A percentile compares a stretch with the other conserved stretches of the same genome.
Evolutionary conservation across 176 grass and related monocot genomes (phyloP).

Genomic region (Thinopyrum elongatum): DNA sequence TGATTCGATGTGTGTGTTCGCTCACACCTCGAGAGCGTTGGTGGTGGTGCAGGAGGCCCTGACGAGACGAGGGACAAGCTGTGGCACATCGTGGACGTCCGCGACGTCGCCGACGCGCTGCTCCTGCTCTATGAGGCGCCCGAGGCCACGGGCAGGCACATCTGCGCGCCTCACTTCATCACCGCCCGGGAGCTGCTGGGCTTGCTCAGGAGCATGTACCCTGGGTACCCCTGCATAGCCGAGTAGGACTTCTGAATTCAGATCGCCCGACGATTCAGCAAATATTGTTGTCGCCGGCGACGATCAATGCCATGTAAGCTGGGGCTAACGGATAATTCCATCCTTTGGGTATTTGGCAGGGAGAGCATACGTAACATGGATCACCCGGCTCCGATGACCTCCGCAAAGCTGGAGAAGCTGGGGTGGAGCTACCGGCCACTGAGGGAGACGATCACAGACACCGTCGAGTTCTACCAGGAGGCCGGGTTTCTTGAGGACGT

Average conservation of each 20-base stretch:
- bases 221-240: constrained; percentile 24
- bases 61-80: constrained; percentile 19
- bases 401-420: constrained; percentile 44
- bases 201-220: constrained; percentile 37
- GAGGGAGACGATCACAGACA: constrained; percentile 24
- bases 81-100: constrained; percentile 40
- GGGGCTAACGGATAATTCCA: neutral
- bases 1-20: neutral
- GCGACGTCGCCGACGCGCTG: constrained; percentile 24
- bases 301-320: neutral
- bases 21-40: neutral
- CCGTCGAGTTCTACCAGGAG: constrained; percentile 25
- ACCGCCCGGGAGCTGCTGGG: constrained; percentile 21
- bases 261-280: neutral
- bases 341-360: neutral
- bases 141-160: constrained; percentile 26
- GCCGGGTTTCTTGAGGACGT: constrained; percentile 33
- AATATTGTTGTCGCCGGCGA: neutral
- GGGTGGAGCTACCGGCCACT: constrained; percentile 51
- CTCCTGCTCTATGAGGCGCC: constrained; percentile 33
- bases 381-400: constrained; percentile 8
- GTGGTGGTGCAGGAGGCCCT: constrained; percentile 12
- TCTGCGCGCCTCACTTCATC: constrained; percentile 36
- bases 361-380: constrained; percentile 23
- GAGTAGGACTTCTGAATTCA: neutral